These are phyloP conservation scores for Linnemannia zychae DNA, from an alignment of 192 early-diverging fungal genomes.

Conservation along the genomic window DNA sequence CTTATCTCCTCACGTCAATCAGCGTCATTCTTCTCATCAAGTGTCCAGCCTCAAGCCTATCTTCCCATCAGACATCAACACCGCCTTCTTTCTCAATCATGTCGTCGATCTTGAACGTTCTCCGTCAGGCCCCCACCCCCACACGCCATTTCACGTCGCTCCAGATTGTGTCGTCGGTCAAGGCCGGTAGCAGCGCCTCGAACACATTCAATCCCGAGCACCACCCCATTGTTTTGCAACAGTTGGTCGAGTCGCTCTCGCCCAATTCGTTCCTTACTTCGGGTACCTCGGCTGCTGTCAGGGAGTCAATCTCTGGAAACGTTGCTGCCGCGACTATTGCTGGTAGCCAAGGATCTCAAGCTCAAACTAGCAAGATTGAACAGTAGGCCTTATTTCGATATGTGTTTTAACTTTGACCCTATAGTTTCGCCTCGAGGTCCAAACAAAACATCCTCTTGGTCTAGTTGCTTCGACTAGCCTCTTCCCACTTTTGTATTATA, in stretches of 20 bases:
- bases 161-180: conserved; percentile 17
- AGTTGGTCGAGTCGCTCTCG: conserved; percentile 51
- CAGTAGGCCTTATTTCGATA: no score
- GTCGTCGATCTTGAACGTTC: conserved; percentile 56
- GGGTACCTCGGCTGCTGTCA: not conserved
- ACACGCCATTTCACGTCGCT: conserved; percentile 52
- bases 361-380: not conserved
- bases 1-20: conserved; percentile 6
- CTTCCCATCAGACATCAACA: not conserved
- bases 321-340: not conserved
- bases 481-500: no score
- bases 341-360: not conserved
- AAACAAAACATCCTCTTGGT: no score
- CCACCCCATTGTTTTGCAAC: conserved; percentile 51
- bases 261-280: conserved; percentile 20
- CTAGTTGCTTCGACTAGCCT: no score
- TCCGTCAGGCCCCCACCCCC: conserved; percentile 50
- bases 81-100: conserved; percentile 6
- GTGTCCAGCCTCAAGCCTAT: not conserved
- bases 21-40: not conserved
- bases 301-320: conserved; percentile 35
- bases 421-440: no score
- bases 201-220: conserved; percentile 47
- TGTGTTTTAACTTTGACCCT: no score
- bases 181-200: not conserved